These are phyloP conservation scores for Mucor velutinosus DNA, from an alignment of 371 early-diverging fungal genomes.

Conservation along the genomic window DNA sequence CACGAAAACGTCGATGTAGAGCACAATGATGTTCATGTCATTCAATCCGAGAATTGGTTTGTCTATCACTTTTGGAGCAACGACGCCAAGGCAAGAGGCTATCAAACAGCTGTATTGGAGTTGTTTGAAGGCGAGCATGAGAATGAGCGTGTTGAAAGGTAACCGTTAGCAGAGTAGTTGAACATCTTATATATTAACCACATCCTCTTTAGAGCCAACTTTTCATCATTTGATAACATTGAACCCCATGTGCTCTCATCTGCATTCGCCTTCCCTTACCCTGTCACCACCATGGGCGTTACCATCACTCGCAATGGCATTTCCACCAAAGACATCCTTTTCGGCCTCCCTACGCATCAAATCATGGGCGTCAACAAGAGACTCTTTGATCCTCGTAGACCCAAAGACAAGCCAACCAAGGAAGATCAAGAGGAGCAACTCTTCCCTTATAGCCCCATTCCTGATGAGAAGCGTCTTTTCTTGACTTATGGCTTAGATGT, in stretches of 20 bases:
- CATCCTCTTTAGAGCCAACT: constrained; percentile 49
- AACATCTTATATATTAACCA: neutral
- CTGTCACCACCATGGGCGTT: constrained; percentile 75
- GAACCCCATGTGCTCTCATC: constrained; percentile 76
- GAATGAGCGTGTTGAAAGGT: constrained; percentile 76
- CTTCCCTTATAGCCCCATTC: constrained; percentile 73
- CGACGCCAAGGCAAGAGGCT: constrained; percentile 53
- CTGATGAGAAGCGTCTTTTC: constrained; percentile 73
- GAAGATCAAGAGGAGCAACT: constrained; percentile 84
- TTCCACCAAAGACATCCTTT: constrained; percentile 82
- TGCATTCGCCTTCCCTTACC: constrained; percentile 76
- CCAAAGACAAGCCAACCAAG: constrained; percentile 59
- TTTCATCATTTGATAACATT: constrained; percentile 72
- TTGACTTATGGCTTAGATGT: constrained; percentile 76
- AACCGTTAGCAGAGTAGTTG: constrained; percentile 5
- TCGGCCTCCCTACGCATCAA: constrained; percentile 73
- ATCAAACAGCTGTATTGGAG: constrained; percentile 77
- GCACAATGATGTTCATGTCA: constrained; percentile 60
- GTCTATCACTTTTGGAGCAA: constrained; percentile 90
- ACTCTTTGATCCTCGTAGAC: constrained; percentile 87
- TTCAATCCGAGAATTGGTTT: constrained; percentile 88
- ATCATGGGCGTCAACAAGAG: constrained; percentile 79
- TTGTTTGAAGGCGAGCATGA: constrained; percentile 80
- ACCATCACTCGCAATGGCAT: constrained; percentile 87
- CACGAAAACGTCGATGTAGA: constrained; percentile 69